Evolutionary conservation across 371 early-diverging fungal species (phyloP), one percentile per base, ranked within the genome.

Genomic region (Mortierella sp.): DNA sequence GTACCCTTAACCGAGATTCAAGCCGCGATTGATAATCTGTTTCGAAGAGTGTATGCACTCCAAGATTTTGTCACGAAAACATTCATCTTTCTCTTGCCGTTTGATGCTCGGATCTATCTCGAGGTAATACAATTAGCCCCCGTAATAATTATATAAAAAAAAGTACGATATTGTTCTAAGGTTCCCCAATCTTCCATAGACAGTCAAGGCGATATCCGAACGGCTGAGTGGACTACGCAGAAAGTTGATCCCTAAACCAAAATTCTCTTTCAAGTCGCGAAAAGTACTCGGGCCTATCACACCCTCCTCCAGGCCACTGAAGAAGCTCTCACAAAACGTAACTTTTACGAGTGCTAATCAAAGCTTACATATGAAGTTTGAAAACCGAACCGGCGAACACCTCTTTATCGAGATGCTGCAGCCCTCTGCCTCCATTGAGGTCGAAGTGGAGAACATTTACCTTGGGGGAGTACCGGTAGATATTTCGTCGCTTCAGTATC

Each of bases 221-320:
- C 73, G 52, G 18, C 70, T 90, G 12, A 84, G 57, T 40, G 76
- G 37, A 47, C 62, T 51, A 66, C 77, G 86, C 45, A 59, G 75
- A 40, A 68, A 78, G 32, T 68, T 90, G 32, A 84, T 85, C 35
- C 91, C 91, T 0, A 89, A 88, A 70, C 84, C 87, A 51, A 92
- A 90, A 69, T 92, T 92, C 45, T 85, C 91, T 0, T 92, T 92
- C 84, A 90, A 89, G 69, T 88, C 88, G 16, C 86, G 88, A 35
- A 87, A 84, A 37, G 66, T 71, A 11, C 83, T 84, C 57, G 20
- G 71, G 5, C 22, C 43, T 2, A 30, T 49, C 24, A 24, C 65
- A 0, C 57, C 68, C 30, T 62, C 5, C 2, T 58, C 39, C 6
- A 65, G 22, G 14, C 64, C 28, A 49, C 62, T 14, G 22, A n/a